Conservation (phyloP, 257 asterid species). For the Paulownia fortunei region DNA sequence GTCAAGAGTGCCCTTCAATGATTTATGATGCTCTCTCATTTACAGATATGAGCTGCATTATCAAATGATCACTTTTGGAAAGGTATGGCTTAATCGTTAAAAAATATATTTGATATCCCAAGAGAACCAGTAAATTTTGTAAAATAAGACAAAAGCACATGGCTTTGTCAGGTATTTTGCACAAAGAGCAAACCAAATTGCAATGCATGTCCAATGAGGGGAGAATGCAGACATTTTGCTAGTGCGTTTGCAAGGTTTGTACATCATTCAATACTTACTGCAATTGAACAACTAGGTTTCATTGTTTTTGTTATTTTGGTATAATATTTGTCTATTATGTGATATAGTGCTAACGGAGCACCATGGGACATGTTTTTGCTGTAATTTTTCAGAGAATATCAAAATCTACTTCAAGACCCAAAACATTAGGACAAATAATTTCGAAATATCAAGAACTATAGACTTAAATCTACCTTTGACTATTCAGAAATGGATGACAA, state of each 20-base stretch:
- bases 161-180: slow-evolving; percentile 69
- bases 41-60: slow-evolving; percentile 83
- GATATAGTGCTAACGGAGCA: slow-evolving; percentile 7
- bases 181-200: slow-evolving; percentile 84
- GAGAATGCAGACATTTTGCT: slow-evolving; percentile 80
- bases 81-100: slow-evolving; percentile 48
- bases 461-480: slow-evolving; percentile 11
- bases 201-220: slow-evolving; percentile 85
- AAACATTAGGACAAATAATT: neutral
- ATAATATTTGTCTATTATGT: neutral
- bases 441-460: neutral
- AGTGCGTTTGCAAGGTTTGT: slow-evolving; percentile 78
- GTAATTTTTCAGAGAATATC: slow-evolving; percentile 15
- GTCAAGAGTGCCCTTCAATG: slow-evolving; percentile 11
- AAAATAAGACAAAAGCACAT: slow-evolving; percentile 19
- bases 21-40: slow-evolving; percentile 30
- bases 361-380: neutral
- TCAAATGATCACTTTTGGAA: slow-evolving; percentile 84
- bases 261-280: slow-evolving; percentile 20
- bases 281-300: slow-evolving; percentile 11
- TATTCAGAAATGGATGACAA: slow-evolving; percentile 6
- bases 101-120: slow-evolving; percentile 9
- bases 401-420: neutral
- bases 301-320: neutral
- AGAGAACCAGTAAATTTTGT: neutral